phyloP scores from a whole-genome alignment of 805 yeast species.

The Ogataea degrootiae region DNA sequence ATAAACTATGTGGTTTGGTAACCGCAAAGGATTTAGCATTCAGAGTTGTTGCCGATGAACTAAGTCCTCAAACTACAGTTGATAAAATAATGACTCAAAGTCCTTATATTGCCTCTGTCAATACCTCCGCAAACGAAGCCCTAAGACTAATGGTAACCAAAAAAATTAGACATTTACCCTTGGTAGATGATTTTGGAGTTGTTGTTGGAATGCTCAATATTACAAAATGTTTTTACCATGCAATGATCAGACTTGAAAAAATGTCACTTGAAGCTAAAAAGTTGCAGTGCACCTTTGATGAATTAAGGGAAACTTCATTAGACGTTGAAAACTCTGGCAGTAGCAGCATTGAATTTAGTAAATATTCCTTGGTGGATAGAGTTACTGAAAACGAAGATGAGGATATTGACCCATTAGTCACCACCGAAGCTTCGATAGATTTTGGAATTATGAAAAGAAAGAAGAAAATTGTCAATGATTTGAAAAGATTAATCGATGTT shows the following conservation, averaged over 20 bases:
- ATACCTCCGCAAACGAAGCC: slow-evolving; percentile 39
- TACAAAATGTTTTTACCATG: slow-evolving; percentile 43
- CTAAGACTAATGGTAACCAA: slow-evolving; percentile 37
- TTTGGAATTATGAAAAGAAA: slow-evolving; percentile 23
- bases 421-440: slow-evolving; percentile 21
- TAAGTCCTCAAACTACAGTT: slow-evolving; percentile 26
- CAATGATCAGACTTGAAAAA: slow-evolving; percentile 38
- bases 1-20: slow-evolving; percentile 34
- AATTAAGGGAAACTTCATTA: slow-evolving; percentile 18
- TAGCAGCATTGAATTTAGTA: slow-evolving; percentile 13
- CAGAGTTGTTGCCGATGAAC: slow-evolving; percentile 32
- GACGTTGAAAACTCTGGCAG: slow-evolving; percentile 8
- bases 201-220: slow-evolving; percentile 43
- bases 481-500: slow-evolving; percentile 32
- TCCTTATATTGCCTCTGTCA: slow-evolving; percentile 33
- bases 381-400: neutral
- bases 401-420: slow-evolving; percentile 13
- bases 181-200: slow-evolving; percentile 29
- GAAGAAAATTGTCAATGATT: slow-evolving; percentile 29
- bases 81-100: slow-evolving; percentile 35
- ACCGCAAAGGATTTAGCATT: slow-evolving; percentile 46
- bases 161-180: slow-evolving; percentile 40
- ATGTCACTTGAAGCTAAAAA: slow-evolving; percentile 35
- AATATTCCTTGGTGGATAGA: slow-evolving; percentile 13
- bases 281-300: slow-evolving; percentile 27